phyloP scores from a whole-genome alignment of 176 grass and related monocot genomes.

The Triticum urartu region DNA sequence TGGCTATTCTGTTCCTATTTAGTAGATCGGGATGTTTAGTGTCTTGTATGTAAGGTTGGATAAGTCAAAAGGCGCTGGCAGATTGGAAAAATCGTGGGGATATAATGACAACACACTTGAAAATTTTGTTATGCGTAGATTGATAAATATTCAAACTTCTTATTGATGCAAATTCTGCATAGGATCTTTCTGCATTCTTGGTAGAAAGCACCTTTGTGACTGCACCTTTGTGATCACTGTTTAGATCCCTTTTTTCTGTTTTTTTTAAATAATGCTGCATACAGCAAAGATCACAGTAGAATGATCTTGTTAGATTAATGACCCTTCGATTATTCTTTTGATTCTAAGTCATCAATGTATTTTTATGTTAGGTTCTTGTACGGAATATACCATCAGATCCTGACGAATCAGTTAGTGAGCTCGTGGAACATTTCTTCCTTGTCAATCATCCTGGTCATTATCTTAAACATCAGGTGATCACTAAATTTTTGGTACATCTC shows the following conservation, averaged over 20 bases:
- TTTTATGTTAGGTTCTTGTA: constrained; percentile 76
- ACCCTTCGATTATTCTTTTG: background rate
- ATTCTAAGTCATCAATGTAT: background rate
- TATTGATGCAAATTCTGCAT: background rate
- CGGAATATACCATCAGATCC: constrained; percentile 85
- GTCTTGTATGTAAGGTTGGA: background rate
- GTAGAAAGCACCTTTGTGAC: constrained; percentile 3
- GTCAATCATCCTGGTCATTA: constrained; percentile 94
- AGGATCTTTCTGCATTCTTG: background rate
- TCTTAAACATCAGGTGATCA: constrained; percentile 73
- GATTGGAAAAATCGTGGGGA: background rate
- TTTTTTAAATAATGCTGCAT: background rate
- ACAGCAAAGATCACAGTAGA: background rate
- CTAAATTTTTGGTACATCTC: background rate
- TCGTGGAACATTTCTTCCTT: constrained; percentile 97
- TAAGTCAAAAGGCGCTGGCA: background rate
- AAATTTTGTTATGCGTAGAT: background rate
- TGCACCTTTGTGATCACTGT: background rate
- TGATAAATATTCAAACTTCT: background rate
- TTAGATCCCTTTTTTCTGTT: background rate
- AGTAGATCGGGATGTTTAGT: constrained; percentile 11
- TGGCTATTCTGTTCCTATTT: constrained; percentile 3
- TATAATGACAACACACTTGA: background rate
- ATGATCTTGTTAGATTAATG: background rate
- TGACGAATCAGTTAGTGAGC: constrained; percentile 88